phyloP scores from a whole-genome alignment of 1,139 yeast genomes.

The Candida neerlandica region DNA sequence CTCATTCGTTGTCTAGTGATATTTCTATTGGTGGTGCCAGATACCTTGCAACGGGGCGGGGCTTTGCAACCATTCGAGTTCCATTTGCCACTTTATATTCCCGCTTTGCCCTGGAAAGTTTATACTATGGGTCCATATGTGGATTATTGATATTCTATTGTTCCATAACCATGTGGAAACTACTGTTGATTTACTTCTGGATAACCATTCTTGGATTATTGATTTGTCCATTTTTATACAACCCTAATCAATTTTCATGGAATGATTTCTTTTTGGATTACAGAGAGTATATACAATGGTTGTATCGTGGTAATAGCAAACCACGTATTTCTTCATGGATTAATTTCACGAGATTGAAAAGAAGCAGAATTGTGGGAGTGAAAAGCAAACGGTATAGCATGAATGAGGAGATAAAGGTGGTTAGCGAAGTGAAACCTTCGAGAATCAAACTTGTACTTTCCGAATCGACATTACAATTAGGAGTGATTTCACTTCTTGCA shows the following conservation, averaged over 20 bases:
- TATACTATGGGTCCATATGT: slow-evolving; percentile 44
- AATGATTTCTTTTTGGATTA: slow-evolving; percentile 55
- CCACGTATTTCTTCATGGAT: slow-evolving; percentile 42
- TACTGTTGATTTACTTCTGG: slow-evolving; percentile 52
- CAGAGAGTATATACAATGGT: slow-evolving; percentile 43
- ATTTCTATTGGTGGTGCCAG: slow-evolving; percentile 55
- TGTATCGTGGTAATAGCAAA: slow-evolving; percentile 44
- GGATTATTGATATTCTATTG: slow-evolving; percentile 44
- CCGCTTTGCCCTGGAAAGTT: slow-evolving; percentile 49
- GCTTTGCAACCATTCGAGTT: slow-evolving; percentile 52
- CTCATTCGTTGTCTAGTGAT: slow-evolving; percentile 51
- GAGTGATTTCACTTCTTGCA: slow-evolving; percentile 30
- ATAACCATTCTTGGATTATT: slow-evolving; percentile 46
- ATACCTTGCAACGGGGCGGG: slow-evolving; percentile 58
- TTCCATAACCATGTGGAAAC: slow-evolving; percentile 51
- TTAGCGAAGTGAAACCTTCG: slow-evolving; percentile 44
- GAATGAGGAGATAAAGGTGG: slow-evolving; percentile 26
- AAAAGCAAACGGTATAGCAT: slow-evolving; percentile 30
- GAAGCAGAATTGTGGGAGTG: slow-evolving; percentile 49
- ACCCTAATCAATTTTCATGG: slow-evolving; percentile 54
- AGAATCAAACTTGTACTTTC: slow-evolving; percentile 34
- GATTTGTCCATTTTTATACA: slow-evolving; percentile 52
- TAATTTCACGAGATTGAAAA: slow-evolving; percentile 35
- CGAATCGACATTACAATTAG: slow-evolving; percentile 32
- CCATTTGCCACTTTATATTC: slow-evolving; percentile 48